phyloP scores from a whole-genome alignment of 2,329 filamentous ascomycete genomes.

The Ustilaginoidea virens region DNA sequence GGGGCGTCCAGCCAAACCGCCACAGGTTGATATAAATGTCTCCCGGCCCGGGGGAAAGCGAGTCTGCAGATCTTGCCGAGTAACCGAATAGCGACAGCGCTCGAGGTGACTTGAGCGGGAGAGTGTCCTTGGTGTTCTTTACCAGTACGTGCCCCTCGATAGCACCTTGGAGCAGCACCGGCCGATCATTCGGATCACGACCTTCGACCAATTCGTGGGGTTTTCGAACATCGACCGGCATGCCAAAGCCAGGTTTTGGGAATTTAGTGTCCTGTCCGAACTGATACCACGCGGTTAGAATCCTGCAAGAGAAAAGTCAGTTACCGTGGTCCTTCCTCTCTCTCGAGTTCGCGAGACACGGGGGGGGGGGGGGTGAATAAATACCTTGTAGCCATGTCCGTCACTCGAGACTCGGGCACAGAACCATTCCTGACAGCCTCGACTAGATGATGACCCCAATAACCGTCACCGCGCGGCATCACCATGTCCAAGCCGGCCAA shows the following conservation, averaged over 20 bases:
- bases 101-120: conserved; percentile 35
- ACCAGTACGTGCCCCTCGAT: conserved; percentile 49
- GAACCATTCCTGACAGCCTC: conserved; percentile 45
- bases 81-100: conserved; percentile 47
- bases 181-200: conserved; percentile 26
- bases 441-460: conserved; percentile 38
- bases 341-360: neutral
- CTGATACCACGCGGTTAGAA: conserved; percentile 40
- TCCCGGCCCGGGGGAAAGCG: conserved; percentile 21
- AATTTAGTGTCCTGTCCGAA: conserved; percentile 35
- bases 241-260: conserved; percentile 31
- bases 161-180: conserved; percentile 35
- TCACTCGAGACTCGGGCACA: conserved; percentile 36
- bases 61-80: conserved; percentile 32
- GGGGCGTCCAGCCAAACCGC: conserved; percentile 16
- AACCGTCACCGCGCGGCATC: conserved; percentile 37
- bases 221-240: conserved; percentile 30
- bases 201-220: conserved; percentile 40
- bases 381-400: conserved; percentile 42
- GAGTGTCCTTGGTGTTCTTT: conserved; percentile 40
- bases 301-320: conserved; percentile 9
- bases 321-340: neutral
- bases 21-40: conserved; percentile 17
- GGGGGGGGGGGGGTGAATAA: too few species aligned
- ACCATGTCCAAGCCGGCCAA: conserved; percentile 56